Conservation (phyloP, 345 rosid species). For the Erucastrum elatum region DNA sequence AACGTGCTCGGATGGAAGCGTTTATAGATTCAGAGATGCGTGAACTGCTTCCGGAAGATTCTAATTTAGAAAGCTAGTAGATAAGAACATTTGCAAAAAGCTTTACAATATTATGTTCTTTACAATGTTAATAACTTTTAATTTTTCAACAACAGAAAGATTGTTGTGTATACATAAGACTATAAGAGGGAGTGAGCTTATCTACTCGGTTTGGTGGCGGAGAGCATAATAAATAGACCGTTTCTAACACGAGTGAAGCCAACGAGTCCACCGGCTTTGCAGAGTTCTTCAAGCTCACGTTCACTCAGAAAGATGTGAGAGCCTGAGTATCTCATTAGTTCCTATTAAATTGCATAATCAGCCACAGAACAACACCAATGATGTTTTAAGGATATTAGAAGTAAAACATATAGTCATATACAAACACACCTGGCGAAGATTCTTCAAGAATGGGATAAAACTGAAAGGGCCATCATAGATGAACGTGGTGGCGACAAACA, state of each 20-base stretch:
- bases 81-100: conserved; percentile 5
- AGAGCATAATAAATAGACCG: conserved; percentile 64
- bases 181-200: conserved; percentile 16
- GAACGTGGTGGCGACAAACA: conserved; percentile 75
- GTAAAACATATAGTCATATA: background rate
- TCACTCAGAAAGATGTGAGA: conserved; percentile 54
- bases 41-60: conserved; percentile 44
- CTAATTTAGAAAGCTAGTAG: background rate
- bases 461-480: conserved; percentile 62
- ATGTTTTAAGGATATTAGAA: conserved; percentile 13
- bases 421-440: conserved; percentile 60
- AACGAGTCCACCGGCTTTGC: conserved; percentile 73
- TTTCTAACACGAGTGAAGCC: conserved; percentile 60
- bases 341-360: conserved; percentile 43
- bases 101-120: conserved; percentile 2
- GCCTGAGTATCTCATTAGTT: conserved; percentile 51
- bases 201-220: conserved; percentile 64
- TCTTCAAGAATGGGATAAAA: conserved; percentile 51
- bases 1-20: conserved; percentile 75
- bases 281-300: conserved; percentile 77
- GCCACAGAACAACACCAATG: background rate
- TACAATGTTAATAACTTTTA: conserved; percentile 1
- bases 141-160: background rate
- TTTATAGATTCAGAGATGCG: conserved; percentile 75
- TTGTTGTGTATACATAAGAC: background rate